These are phyloP conservation scores for Aspergillus sp. DNA, from an alignment of 2,329 filamentous ascomycete genomes.

Conservation along the genomic window DNA sequence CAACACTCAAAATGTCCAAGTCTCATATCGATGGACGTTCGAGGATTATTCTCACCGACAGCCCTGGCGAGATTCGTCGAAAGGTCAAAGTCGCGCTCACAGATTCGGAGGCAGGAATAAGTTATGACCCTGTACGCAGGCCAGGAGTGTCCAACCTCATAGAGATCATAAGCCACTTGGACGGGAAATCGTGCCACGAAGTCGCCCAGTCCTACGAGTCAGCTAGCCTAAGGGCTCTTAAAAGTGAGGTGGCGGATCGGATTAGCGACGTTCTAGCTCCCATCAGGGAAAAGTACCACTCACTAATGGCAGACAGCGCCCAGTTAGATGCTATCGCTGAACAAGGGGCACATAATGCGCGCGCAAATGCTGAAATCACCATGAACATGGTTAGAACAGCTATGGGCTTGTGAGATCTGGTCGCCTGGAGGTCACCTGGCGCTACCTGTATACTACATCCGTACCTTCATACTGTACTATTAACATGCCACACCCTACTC, in stretches of 20 bases:
- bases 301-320: conserved; percentile 33
- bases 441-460: not conserved
- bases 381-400: conserved; percentile 37
- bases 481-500: not conserved
- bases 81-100: conserved; percentile 79
- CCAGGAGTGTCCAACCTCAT: conserved; percentile 90
- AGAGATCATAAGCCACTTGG: conserved; percentile 75
- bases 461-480: not conserved
- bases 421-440: too few relatives aligned
- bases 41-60: conserved; percentile 81
- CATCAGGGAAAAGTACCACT: conserved; percentile 41
- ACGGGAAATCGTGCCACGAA: conserved; percentile 49
- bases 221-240: conserved; percentile 62
- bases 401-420: conserved; percentile 34
- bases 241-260: conserved; percentile 63
- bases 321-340: conserved; percentile 38
- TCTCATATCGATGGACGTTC: conserved; percentile 73
- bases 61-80: conserved; percentile 62
- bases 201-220: conserved; percentile 52
- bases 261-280: conserved; percentile 35
- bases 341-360: conserved; percentile 36
- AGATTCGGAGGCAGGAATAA: conserved; percentile 69
- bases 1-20: conserved; percentile 91
- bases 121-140: conserved; percentile 70
- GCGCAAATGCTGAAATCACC: conserved; percentile 36